Percentiles rank a stretch among this genome's conserved stretches.
Evolutionary conservation across 495 filamentous ascomycete genomes (phyloP).

Genomic region (Aspergillus kassunensis): DNA sequence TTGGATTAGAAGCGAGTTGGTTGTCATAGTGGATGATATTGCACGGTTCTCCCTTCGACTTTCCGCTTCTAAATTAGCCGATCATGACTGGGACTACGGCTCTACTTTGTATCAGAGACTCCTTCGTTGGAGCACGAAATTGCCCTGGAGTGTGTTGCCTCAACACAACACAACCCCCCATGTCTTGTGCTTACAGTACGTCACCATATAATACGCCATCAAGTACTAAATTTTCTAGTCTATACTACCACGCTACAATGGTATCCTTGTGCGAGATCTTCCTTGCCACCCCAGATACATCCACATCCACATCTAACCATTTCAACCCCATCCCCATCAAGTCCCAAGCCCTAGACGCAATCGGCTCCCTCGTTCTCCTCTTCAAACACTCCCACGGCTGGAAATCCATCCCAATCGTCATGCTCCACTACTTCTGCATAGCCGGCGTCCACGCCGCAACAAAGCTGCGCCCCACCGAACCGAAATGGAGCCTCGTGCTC

Average conservation of each 20-base stretch:
- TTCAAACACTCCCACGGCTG: constrained; percentile 23
- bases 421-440: constrained; percentile 27
- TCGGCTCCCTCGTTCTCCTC: constrained; percentile 24
- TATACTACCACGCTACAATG: constrained; percentile 22
- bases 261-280: constrained; percentile 17
- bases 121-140: constrained; percentile 9
- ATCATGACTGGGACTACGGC: constrained; percentile 17
- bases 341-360: constrained; percentile 18
- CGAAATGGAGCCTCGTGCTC: constrained; percentile 25
- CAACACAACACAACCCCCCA: constrained; percentile 18
- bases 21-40: constrained; percentile 17
- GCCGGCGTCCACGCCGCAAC: constrained; percentile 22
- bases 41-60: constrained; percentile 15
- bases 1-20: constrained; percentile 14
- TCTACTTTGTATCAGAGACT: constrained; percentile 9
- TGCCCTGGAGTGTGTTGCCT: constrained; percentile 14
- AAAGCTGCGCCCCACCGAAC: constrained; percentile 11
- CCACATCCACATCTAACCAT: neutral
- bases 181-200: constrained; percentile 22
- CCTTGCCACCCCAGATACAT: neutral
- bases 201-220: neutral
- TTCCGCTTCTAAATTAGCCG: neutral
- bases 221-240: constrained; percentile 1
- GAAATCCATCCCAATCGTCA: constrained; percentile 28
- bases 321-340: constrained; percentile 12